Conservation (phyloP, 148 eudicot genomes). For the Talinum fruticosum region DNA sequence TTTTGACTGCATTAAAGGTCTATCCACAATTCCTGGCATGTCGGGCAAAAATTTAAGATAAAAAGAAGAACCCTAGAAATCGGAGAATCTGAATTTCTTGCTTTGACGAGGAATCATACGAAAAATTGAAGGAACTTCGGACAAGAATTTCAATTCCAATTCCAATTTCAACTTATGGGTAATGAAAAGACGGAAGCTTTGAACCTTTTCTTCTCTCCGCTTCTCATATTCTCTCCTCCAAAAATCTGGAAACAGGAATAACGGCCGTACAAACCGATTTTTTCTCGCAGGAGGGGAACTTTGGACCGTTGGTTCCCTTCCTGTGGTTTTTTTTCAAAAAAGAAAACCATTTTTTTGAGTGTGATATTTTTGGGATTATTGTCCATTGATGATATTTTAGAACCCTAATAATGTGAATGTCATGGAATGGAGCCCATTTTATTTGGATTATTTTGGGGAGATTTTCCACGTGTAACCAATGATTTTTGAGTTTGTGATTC, state of each 20-base stretch:
- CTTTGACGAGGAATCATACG: conserved; percentile 12
- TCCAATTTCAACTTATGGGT: too few species aligned
- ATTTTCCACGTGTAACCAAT: conserved; percentile 2
- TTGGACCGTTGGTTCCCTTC: not conserved
- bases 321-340: not conserved
- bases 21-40: conserved; percentile 46
- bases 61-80: conserved; percentile 23
- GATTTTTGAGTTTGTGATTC: conserved; percentile 12
- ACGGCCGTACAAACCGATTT: conserved; percentile 16
- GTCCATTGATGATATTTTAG: not conserved
- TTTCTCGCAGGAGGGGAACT: not conserved
- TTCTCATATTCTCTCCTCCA: not conserved
- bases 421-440: not conserved
- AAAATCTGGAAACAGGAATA: not conserved
- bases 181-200: not conserved
- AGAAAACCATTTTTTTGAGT: not conserved
- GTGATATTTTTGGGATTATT: not conserved
- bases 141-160: not conserved
- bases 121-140: not conserved
- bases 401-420: not conserved
- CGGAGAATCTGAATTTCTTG: conserved; percentile 6
- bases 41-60: conserved; percentile 8
- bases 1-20: conserved; percentile 44
- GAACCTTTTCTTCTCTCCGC: not conserved
- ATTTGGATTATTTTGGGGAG: too few species aligned